Evolutionary conservation across 768 basidiomycete genomes (phyloP).

Genomic region (Termitomyces titanicus): DNA sequence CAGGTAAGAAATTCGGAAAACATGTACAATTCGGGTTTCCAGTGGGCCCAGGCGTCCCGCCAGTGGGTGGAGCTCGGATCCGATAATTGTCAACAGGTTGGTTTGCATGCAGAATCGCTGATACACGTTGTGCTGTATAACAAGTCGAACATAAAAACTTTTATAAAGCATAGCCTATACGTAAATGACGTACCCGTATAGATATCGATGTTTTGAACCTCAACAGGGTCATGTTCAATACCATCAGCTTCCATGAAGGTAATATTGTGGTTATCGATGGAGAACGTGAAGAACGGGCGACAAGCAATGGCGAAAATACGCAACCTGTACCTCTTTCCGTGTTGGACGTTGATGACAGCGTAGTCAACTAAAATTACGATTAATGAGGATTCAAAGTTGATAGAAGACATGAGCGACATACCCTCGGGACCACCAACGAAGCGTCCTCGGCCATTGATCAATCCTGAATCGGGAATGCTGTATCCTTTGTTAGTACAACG

Average conservation of each 20-base stretch:
- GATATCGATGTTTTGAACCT: slow-evolving; percentile 38
- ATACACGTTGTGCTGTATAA: slow-evolving; percentile 30
- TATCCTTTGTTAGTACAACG: too few relatives aligned
- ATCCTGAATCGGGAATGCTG: too few relatives aligned
- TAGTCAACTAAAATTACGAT: slow-evolving; percentile 23
- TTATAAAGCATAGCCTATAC: background rate
- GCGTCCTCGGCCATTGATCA: too few relatives aligned
- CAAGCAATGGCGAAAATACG: slow-evolving; percentile 44
- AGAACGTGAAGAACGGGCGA: too few relatives aligned
- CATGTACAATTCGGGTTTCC: slow-evolving; percentile 20
- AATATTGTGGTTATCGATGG: too few relatives aligned
- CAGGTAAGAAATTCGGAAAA: background rate
- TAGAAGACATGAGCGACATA: slow-evolving; percentile 16
- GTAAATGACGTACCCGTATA: slow-evolving; percentile 29
- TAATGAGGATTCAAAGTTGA: slow-evolving; percentile 18
- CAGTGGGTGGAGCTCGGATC: slow-evolving; percentile 29
- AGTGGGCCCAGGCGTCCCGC: slow-evolving; percentile 13
- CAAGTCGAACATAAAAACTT: background rate
- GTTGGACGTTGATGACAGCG: slow-evolving; percentile 38
- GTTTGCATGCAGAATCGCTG: slow-evolving; percentile 36
- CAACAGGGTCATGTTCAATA: slow-evolving; percentile 32
- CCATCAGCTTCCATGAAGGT: slow-evolving; percentile 42
- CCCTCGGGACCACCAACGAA: too few relatives aligned
- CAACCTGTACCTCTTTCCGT: slow-evolving; percentile 45
- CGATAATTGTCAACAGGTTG: slow-evolving; percentile 44